These are phyloP conservation scores for Pharus latifolius DNA, from an alignment of 176 grass and related monocot genomes.

Conservation along the genomic window DNA sequence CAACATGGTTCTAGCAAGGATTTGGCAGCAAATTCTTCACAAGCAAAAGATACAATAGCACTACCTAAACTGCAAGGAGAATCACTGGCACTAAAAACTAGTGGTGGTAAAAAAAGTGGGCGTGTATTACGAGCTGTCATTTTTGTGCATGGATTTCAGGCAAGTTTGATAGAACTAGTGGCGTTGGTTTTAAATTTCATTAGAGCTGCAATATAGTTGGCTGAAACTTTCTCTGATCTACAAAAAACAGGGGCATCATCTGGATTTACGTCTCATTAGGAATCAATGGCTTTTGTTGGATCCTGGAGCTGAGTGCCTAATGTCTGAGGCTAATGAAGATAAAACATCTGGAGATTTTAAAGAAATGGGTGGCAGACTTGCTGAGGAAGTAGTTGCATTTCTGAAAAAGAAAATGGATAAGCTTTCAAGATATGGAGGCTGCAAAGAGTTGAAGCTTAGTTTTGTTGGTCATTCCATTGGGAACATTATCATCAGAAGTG, in stretches of 20 bases:
- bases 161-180: slow-evolving; percentile 4
- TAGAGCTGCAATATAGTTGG: not conserved
- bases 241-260: slow-evolving; percentile 67
- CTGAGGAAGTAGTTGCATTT: slow-evolving; percentile 60
- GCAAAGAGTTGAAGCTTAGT: slow-evolving; percentile 71
- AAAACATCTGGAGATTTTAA: slow-evolving; percentile 80
- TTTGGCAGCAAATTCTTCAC: slow-evolving; percentile 17
- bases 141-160: slow-evolving; percentile 99
- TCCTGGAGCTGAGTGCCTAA: slow-evolving; percentile 79
- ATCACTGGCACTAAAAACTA: slow-evolving; percentile 11
- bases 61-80: slow-evolving; percentile 25
- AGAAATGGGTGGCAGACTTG: slow-evolving; percentile 82
- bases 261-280: slow-evolving; percentile 75
- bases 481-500: slow-evolving; percentile 85
- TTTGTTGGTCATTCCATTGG: slow-evolving; percentile 97
- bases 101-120: slow-evolving; percentile 20
- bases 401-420: slow-evolving; percentile 62
- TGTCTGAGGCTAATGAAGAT: slow-evolving; percentile 86
- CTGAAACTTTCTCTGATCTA: not conserved
- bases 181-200: not conserved
- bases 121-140: slow-evolving; percentile 57
- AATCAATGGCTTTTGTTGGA: slow-evolving; percentile 89
- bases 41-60: slow-evolving; percentile 19
- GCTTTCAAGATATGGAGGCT: slow-evolving; percentile 50
- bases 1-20: slow-evolving; percentile 40